phyloP scores from a whole-genome alignment of 169 alveolate species.

The Plasmodium gaboni region DNA sequence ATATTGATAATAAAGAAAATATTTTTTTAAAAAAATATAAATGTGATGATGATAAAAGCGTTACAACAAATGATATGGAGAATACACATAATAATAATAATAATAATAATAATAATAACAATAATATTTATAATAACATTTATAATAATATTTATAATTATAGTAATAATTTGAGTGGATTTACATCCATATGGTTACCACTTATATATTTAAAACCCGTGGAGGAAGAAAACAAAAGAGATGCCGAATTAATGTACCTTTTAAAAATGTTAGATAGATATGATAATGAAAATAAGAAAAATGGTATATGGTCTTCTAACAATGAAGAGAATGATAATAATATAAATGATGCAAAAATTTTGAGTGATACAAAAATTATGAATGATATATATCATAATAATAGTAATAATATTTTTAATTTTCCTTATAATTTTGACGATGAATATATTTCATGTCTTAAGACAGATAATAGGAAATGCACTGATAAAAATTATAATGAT shows the following conservation, averaged over 20 bases:
- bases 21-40: background rate
- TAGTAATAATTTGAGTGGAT: background rate
- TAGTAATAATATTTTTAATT: too few species aligned
- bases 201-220: constrained; percentile 12
- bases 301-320: too few species aligned
- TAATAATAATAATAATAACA: background rate
- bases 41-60: background rate
- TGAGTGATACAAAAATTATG: too few species aligned
- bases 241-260: constrained; percentile 43
- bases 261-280: constrained; percentile 27
- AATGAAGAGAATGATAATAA: too few species aligned
- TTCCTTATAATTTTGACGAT: too few species aligned
- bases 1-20: too few species aligned
- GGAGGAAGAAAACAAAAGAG: constrained; percentile 28
- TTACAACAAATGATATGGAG: background rate
- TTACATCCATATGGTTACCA: constrained; percentile 12
- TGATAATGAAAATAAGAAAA: background rate
- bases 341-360: too few species aligned
- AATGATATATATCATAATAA: too few species aligned
- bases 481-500: too few species aligned
- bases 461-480: too few species aligned
- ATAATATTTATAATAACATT: background rate
- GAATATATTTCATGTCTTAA: too few species aligned
- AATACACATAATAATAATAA: background rate
- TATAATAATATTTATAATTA: background rate